Conservation (phyloP, 768 basidiomycete genomes). For the Amanita fuliginea region DNA sequence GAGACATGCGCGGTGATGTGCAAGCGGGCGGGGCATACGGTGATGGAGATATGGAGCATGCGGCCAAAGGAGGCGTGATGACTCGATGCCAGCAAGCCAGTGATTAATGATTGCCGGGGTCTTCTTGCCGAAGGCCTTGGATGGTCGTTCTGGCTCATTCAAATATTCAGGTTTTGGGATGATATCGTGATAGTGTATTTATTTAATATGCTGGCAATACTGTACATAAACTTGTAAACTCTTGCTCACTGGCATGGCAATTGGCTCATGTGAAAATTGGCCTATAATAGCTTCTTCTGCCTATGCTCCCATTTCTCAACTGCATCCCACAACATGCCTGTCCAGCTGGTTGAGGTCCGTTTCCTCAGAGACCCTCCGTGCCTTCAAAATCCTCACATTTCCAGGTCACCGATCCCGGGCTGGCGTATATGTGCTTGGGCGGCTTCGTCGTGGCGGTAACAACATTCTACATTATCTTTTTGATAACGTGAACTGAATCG, state of each 20-base stretch:
- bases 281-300: too few species aligned
- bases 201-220: too few species aligned
- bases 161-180: too few species aligned
- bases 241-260: too few species aligned
- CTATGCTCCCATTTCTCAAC: too few species aligned
- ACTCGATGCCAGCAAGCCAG: background rate
- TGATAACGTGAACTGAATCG: background rate
- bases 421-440: constrained; percentile 56
- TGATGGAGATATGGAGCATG: constrained; percentile 82
- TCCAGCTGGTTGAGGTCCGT: background rate
- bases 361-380: too few species aligned
- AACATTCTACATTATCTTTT: background rate
- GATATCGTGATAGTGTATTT: too few species aligned
- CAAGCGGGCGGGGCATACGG: constrained; percentile 69
- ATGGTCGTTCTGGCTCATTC: background rate
- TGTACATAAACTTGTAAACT: too few species aligned
- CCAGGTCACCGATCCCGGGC: constrained; percentile 40
- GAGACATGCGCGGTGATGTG: constrained; percentile 69
- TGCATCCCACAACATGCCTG: background rate
- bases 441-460: constrained; percentile 35
- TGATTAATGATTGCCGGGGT: background rate
- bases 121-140: too few species aligned
- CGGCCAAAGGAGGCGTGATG: constrained; percentile 25
- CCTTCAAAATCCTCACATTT: background rate
- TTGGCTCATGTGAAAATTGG: too few species aligned